Percentiles rank a stretch among this genome's conserved stretches.
These are phyloP conservation scores for Sporisorium reilianum DNA, from an alignment of 1,284 basidiomycete genomes.

Conservation along the genomic window DNA sequence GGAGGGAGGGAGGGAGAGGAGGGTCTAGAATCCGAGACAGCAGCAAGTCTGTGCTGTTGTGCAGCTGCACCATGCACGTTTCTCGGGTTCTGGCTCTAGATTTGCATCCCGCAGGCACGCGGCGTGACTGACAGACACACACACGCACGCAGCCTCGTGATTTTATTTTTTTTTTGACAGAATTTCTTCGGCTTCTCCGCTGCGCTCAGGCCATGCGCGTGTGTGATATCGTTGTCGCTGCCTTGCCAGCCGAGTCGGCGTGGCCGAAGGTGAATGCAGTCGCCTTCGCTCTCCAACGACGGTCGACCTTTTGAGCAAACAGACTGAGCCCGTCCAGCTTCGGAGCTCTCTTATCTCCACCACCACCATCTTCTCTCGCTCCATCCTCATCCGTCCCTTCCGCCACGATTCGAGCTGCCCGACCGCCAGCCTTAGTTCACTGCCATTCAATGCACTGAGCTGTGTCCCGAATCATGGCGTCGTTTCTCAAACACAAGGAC, in stretches of 20 bases:
- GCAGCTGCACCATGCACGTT: neutral
- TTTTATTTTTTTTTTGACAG: no score
- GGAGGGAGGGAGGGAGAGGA: no score
- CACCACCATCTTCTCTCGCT: neutral
- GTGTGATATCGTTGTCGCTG: neutral
- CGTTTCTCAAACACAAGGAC: slow-evolving; percentile 42
- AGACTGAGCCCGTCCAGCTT: neutral
- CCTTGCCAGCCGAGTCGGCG: slow-evolving; percentile 3
- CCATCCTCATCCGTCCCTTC: neutral
- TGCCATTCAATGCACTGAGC: slow-evolving; percentile 15
- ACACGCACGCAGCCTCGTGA: neutral
- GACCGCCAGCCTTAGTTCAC: neutral
- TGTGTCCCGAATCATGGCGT: slow-evolving; percentile 19
- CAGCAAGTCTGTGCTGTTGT: no score
- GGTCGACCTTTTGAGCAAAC: neutral
- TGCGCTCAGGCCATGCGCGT: slow-evolving; percentile 10
- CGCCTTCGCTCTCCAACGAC: neutral
- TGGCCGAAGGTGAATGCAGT: neutral
- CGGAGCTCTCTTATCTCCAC: neutral
- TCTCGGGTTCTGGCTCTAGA: neutral
- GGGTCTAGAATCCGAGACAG: slow-evolving; percentile 4
- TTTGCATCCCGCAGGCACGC: slow-evolving; percentile 3
- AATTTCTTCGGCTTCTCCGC: neutral
- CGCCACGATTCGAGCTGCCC: neutral
- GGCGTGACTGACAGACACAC: neutral